phyloP scores from a whole-genome alignment of 2,329 filamentous ascomycete genomes.

The Trichophyton benhamiae region DNA sequence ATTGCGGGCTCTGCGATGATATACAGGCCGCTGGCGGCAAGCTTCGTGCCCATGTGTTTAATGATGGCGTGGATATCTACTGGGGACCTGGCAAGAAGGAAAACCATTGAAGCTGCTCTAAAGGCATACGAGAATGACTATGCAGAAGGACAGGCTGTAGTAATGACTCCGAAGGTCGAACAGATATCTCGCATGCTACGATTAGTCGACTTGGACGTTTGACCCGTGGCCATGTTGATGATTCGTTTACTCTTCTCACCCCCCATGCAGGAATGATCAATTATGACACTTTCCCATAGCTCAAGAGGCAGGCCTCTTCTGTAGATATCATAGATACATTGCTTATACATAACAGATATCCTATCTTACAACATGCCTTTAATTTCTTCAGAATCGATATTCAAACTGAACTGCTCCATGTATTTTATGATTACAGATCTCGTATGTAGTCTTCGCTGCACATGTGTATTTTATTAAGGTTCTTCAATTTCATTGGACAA shows the following conservation, averaged over 20 bases:
- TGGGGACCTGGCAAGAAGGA: constrained; percentile 13
- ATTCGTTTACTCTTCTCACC: neutral
- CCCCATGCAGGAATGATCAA: too few species aligned
- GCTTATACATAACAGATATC: too few species aligned
- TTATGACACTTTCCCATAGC: too few species aligned
- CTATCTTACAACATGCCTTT: too few species aligned
- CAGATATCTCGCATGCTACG: neutral
- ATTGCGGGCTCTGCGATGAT: constrained; percentile 18
- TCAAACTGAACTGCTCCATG: neutral
- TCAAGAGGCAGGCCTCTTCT: neutral
- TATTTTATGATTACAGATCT: neutral
- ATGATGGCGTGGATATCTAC: constrained; percentile 18
- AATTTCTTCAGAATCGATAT: too few species aligned
- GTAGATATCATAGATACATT: neutral
- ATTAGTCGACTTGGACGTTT: neutral
- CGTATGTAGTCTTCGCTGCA: neutral
- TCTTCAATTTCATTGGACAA: neutral
- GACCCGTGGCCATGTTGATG: neutral
- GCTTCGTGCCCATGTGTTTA: constrained; percentile 21
- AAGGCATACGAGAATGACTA: constrained; percentile 21
- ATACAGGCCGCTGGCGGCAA: constrained; percentile 25
- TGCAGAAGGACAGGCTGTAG: neutral
- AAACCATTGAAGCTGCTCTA: constrained; percentile 13
- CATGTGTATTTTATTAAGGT: neutral
- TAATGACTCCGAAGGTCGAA: neutral